These are phyloP conservation scores for Eucalyptus marginata DNA, from an alignment of 345 rosid species.

Conservation along the genomic window DNA sequence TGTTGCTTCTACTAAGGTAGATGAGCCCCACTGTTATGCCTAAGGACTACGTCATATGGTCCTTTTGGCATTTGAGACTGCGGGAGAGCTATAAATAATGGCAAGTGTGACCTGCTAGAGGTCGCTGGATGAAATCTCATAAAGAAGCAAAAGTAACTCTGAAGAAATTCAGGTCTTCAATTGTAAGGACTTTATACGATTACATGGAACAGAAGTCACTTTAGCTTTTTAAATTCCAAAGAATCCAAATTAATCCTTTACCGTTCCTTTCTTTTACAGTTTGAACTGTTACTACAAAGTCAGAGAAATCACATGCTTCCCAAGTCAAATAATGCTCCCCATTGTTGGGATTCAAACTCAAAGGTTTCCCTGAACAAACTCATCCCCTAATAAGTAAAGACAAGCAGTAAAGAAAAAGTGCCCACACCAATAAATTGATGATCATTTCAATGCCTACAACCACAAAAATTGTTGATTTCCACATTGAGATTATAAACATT, in stretches of 20 bases:
- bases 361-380: background rate
- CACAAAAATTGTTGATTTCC: background rate
- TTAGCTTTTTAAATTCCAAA: background rate
- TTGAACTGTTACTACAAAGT: background rate
- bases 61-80: background rate
- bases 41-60: background rate
- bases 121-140: background rate
- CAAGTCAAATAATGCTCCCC: background rate
- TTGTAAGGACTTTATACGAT: background rate
- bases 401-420: background rate
- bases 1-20: background rate
- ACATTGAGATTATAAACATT: background rate
- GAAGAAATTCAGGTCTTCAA: background rate
- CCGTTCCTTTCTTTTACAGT: background rate
- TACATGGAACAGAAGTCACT: background rate
- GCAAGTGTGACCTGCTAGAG: background rate
- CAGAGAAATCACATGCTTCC: background rate
- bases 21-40: background rate
- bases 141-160: background rate
- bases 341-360: background rate
- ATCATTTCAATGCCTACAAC: background rate
- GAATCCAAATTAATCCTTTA: background rate
- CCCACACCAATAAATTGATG: background rate
- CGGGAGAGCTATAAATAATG: background rate
- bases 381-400: background rate